A percentile compares a stretch with the other conserved stretches of the same genome.
These are phyloP conservation scores for Syzygium oleosum DNA, from an alignment of 345 rosid species.

Conservation along the genomic window DNA sequence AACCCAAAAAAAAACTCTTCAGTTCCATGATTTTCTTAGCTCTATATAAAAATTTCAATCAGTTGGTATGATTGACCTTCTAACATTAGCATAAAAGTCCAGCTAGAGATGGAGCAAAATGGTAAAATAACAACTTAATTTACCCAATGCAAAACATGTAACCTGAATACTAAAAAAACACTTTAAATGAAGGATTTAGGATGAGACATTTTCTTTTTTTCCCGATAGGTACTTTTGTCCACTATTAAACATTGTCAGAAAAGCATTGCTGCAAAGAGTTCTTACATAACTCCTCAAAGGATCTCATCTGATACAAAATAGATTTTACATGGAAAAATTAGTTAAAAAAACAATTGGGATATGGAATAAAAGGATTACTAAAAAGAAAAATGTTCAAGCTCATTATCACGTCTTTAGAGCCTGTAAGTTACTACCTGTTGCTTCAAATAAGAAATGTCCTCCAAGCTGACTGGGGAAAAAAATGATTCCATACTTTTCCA, in stretches of 20 bases:
- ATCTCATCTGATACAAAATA: conserved; percentile 15
- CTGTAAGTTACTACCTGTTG: conserved; percentile 26
- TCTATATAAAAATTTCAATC: neutral
- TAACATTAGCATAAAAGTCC: neutral
- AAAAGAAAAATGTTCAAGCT: neutral
- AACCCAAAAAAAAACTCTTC: neutral
- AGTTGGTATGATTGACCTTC: neutral
- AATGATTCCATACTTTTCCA: conserved; percentile 41
- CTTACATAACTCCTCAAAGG: conserved; percentile 1
- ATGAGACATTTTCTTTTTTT: neutral
- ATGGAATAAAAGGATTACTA: neutral
- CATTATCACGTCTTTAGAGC: neutral
- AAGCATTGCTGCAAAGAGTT: neutral
- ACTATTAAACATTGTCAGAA: neutral
- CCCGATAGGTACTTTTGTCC: neutral
- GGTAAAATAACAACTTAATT: neutral
- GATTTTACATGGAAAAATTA: neutral
- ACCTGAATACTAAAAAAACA: neutral
- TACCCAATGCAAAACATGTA: neutral
- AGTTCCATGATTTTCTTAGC: neutral
- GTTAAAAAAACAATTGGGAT: neutral
- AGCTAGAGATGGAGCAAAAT: neutral
- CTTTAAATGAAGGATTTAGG: neutral
- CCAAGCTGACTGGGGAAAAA: conserved; percentile 26
- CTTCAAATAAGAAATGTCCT: conserved; percentile 29